Base-by-base conservation (phyloP, 2,329 filamentous ascomycete species). In the Trematosphaeria pertusa region DNA sequence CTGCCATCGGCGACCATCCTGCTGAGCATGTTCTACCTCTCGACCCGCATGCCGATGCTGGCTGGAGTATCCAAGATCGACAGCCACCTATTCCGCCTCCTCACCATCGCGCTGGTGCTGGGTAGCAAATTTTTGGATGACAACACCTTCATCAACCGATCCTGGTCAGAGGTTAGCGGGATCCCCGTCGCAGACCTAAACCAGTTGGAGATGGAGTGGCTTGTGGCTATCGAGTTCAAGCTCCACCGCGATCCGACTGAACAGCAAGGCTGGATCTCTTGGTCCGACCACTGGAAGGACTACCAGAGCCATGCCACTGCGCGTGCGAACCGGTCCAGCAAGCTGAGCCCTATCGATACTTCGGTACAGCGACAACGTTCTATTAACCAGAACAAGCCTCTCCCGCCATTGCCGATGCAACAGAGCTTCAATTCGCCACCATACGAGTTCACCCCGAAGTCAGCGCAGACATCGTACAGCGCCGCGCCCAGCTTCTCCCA, bases 101-200 rank as follows among this genome's bases (percentile, higher is more conserved):
- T 96, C 55, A 96, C 91, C 5, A 88, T 93, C 28, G 85, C 88
- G 6, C 78, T 97, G 46, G 82, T 97, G 40, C 80, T 97, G 42
- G 92, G 91, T 50, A 96, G 91, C 84, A 97, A 97, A 77, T 97
- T 96, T 65, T 79, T 96, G 58, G 92, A 97, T 65, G 92, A 96
- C 79, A 96, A 96, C 75, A 97, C 92, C 5, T 97, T 97, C 75
- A 92, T 96, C 80, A 97, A 96, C 76, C 88, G 90, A 44, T 96
- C 92, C 1, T 97, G 92, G 92, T 90, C 92, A 4, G 92, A 97
- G 68, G 92, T 97, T 41, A 96, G 91, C 73, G 90, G 89, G 52
- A 96, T 97, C 58, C 80, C 87, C 22, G 91, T 96, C 15, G 75
- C 82, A 2, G 91, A 96, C 66, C 81, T 97, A 59, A 96, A 96